Percentiles rank a stretch among this genome's conserved stretches.
Conservation (phyloP, 2,329 filamentous ascomycete species). For the Basipetospora chlamydospora region DNA sequence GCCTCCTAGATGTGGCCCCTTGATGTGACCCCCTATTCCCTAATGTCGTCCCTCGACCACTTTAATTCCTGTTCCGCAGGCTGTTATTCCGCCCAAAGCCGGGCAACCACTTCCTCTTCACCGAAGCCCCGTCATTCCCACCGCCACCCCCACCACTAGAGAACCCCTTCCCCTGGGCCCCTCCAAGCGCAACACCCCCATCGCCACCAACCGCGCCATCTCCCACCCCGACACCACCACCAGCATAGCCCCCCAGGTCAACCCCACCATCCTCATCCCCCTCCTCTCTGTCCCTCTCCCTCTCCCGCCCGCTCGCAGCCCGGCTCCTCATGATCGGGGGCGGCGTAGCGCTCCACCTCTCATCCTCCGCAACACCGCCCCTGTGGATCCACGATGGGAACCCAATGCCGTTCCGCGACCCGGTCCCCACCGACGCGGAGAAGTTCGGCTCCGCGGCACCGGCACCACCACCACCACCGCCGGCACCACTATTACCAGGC, state of each 20-base stretch:
- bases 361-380: constrained; percentile 22
- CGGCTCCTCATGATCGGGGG: constrained; percentile 38
- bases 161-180: constrained; percentile 4
- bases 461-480: no score
- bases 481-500: no score
- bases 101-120: constrained; percentile 16
- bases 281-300: constrained; percentile 4
- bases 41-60: no score
- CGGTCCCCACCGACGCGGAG: constrained; percentile 5
- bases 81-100: constrained; percentile 17
- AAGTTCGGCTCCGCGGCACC: constrained; percentile 4
- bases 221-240: constrained; percentile 1
- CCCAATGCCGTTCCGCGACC: constrained; percentile 17
- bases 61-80: constrained; percentile 14
- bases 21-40: no score
- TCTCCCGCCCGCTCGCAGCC: constrained; percentile 6
- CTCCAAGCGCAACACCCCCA: not conserved
- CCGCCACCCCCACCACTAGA: constrained; percentile 2
- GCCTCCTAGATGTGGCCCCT: no score
- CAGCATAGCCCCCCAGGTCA: constrained; percentile 9
- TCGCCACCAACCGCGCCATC: constrained; percentile 1
- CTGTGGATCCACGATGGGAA: constrained; percentile 25
- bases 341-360: constrained; percentile 35
- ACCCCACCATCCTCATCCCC: constrained; percentile 5
- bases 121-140: constrained; percentile 6